Percentiles rank a stretch among this genome's conserved stretches.
Conservation (phyloP, 225 moss, liverwort and hornwort species). For the Anthoceros angustus region DNA sequence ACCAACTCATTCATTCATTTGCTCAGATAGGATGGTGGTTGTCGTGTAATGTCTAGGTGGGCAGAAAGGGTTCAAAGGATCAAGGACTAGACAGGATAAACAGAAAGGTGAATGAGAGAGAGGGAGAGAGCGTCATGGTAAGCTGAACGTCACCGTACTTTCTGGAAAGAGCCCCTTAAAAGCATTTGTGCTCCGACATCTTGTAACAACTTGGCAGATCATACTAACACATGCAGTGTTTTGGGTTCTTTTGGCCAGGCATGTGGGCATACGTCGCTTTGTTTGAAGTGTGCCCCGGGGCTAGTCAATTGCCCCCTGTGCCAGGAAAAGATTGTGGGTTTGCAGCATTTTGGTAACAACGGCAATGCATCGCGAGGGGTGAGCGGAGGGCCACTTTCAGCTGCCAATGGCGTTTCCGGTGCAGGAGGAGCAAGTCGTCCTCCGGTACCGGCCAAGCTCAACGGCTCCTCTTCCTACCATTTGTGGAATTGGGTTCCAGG, state of each 20-base stretch:
- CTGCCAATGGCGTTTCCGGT: background rate
- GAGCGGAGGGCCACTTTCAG: background rate
- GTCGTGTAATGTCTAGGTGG: no score
- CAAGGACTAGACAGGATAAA: no score
- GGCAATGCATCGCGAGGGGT: background rate
- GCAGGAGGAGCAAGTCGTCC: background rate
- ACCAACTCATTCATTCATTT: background rate
- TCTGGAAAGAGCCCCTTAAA: background rate
- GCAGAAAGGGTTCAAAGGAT: no score
- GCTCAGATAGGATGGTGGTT: no score
- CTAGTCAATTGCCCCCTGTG: constrained; percentile 44
- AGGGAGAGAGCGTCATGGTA: background rate
- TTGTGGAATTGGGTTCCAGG: constrained; percentile 93
- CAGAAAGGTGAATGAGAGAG: background rate
- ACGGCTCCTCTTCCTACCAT: constrained; percentile 50
- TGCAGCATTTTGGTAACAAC: constrained; percentile 33
- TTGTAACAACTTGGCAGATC: background rate
- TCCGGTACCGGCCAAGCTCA: constrained; percentile 27
- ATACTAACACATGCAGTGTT: background rate
- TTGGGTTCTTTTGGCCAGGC: constrained; percentile 17
- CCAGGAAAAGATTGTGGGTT: constrained; percentile 44
- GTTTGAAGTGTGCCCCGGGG: constrained; percentile 45
- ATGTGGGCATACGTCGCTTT: constrained; percentile 54
- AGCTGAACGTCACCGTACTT: background rate
- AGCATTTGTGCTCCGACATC: background rate